A percentile compares a stretch with the other conserved stretches of the same genome.
These are phyloP conservation scores for Filobasidium floriforme DNA, from an alignment of 768 basidiomycete species.

Conservation along the genomic window DNA sequence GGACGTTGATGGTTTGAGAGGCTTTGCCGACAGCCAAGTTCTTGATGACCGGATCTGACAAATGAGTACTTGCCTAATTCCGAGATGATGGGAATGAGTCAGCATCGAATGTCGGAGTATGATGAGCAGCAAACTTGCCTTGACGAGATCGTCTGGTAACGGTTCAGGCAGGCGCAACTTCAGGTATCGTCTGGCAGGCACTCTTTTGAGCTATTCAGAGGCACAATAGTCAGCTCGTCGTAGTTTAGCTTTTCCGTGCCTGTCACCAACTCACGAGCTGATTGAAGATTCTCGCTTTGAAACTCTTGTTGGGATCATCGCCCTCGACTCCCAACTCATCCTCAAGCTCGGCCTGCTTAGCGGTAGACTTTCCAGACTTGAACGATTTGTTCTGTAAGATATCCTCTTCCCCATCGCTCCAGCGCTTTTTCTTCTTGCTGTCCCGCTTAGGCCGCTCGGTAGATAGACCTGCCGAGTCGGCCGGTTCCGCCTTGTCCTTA, in stretches of 20 bases:
- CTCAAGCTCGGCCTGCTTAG: background rate
- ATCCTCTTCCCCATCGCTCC: conserved; percentile 6
- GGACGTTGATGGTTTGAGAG: too few species aligned
- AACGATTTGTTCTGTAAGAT: background rate
- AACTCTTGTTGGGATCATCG: conserved; percentile 6
- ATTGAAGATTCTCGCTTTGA: conserved; percentile 5
- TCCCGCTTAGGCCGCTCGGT: background rate
- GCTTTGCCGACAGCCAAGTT: too few species aligned
- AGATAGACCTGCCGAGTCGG: background rate
- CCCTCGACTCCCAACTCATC: background rate
- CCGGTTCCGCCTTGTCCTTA: background rate
- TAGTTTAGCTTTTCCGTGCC: background rate
- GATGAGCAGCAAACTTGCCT: background rate
- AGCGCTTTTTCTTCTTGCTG: conserved; percentile 2
- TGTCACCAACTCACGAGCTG: background rate
- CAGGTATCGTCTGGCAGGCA: background rate
- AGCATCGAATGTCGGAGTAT: too few species aligned
- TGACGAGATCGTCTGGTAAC: conserved; percentile 5
- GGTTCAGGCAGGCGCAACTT: background rate
- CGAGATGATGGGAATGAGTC: too few species aligned
- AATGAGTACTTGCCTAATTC: too few species aligned
- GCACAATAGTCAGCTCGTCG: background rate
- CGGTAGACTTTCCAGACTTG: background rate
- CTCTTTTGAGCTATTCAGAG: background rate
- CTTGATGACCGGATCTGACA: too few species aligned